A percentile compares a stretch with the other conserved stretches of the same genome.
These are phyloP conservation scores for Cladorrhinum samala DNA, from an alignment of 495 filamentous ascomycete species.

Conservation along the genomic window DNA sequence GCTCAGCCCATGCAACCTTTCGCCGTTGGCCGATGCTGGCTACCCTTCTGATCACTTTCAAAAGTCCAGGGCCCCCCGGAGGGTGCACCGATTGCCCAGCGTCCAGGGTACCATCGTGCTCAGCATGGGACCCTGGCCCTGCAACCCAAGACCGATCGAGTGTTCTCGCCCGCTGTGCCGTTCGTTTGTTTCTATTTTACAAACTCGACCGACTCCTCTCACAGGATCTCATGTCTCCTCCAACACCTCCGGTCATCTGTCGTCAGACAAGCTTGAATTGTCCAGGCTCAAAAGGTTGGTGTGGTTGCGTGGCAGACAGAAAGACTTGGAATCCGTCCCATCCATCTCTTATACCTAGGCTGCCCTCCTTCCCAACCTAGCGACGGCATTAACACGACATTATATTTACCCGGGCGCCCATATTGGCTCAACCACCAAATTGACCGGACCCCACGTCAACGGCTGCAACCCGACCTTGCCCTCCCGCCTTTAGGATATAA, in stretches of 20 bases:
- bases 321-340: no score
- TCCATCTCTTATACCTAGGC: conserved; percentile 1
- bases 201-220: conserved; percentile 3
- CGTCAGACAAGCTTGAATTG: not conserved
- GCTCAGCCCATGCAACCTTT: conserved; percentile 4
- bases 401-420: conserved; percentile 34
- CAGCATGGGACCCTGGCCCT: not conserved
- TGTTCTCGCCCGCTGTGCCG: conserved; percentile 12
- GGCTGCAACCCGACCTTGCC: not conserved
- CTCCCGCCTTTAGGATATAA: not conserved
- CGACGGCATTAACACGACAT: conserved; percentile 25
- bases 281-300: not conserved
- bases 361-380: conserved; percentile 9
- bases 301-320: not conserved
- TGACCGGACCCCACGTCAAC: not conserved
- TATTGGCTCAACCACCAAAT: conserved; percentile 20
- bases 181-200: conserved; percentile 14
- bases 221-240: not conserved
- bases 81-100: not conserved
- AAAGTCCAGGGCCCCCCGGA: not conserved
- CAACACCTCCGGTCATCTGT: not conserved
- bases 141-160: conserved; percentile 9
- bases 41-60: not conserved
- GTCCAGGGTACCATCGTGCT: not conserved
- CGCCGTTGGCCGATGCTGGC: not conserved